phyloP scores from a whole-genome alignment of 306 rosid species.

The Calophaca sinica region DNA sequence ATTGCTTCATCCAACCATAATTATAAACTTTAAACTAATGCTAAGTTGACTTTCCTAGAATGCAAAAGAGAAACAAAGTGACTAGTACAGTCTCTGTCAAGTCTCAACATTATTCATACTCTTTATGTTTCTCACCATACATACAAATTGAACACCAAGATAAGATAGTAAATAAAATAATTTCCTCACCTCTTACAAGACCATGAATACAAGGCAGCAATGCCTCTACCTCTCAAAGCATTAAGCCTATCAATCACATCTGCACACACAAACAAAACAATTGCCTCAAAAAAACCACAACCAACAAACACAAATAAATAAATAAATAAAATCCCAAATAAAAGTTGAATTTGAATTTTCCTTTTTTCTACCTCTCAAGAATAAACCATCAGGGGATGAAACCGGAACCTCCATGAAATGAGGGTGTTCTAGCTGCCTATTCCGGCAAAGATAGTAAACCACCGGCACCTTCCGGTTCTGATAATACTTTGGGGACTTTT shows the following conservation, averaged over 20 bases:
- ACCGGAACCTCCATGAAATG: constrained; percentile 94
- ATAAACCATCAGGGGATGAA: constrained; percentile 73
- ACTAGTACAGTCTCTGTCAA: constrained; percentile 11
- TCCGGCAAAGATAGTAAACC: constrained; percentile 83
- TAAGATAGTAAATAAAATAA: neutral
- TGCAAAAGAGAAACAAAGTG: constrained; percentile 16
- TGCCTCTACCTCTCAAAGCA: constrained; percentile 88
- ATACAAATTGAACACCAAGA: constrained; percentile 39
- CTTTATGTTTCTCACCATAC: constrained; percentile 31
- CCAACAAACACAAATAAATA: neutral
- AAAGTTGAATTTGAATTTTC: neutral
- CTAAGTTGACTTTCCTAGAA: constrained; percentile 14
- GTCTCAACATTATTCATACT: neutral
- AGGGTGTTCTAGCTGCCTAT: constrained; percentile 93
- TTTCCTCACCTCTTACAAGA: constrained; percentile 84
- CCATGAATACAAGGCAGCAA: constrained; percentile 89
- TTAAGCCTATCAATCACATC: constrained; percentile 87
- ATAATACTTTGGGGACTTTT: constrained; percentile 81
- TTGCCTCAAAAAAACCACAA: constrained; percentile 4
- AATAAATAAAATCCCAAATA: neutral
- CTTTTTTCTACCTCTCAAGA: constrained; percentile 68
- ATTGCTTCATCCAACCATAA: constrained; percentile 26
- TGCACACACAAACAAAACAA: constrained; percentile 47
- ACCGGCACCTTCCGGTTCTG: constrained; percentile 85
- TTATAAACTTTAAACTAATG: constrained; percentile 4